Base-by-base conservation (phyloP, 768 basidiomycete genomes). In the Psilocybe sp. region DNA sequence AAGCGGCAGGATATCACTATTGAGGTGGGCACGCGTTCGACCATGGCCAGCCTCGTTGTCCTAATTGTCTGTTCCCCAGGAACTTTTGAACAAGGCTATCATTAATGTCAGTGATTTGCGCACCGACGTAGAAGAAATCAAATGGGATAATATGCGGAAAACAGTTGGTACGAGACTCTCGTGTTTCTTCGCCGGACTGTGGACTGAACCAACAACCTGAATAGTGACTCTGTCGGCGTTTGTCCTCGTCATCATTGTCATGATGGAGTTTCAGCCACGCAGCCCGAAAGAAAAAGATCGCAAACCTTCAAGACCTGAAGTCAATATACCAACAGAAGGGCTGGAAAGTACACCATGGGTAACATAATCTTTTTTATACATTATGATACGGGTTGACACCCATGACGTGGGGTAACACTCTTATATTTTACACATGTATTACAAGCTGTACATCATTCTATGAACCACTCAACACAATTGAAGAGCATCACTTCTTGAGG, bases 101-200 rank as follows among this genome's bases (percentile, higher is more conserved):
- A 81, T 92, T 43, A 76, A 69, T 43, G 69, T 92, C 41, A 88
- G 89, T 51, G 91, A 92, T 59, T 75, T 92, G 40, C 81, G 89
- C 12, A 87, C 90, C 1, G 80, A 78, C 45, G 85, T 92, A 48
- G 91, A 93, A 64, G 89, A 91, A 59, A 84, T 87, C 31, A 89
- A 85, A 61, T 93, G 92, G 91, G 81, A 90, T 58, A 93, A 90
- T 53, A 90, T 92, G 83, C 82, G 89, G 44, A 82, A 83, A 50
- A 84, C 88, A 47, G 89, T 93, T 47, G 71, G 89, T 88, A 57
- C 65, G 82, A 79, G 19, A 23, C 19, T 15, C 19, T 41, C 23
- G 33, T 23, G 33, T 28, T 14, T 47, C 4, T 14, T 34, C 16
- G 7, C 44, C 19, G 40, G 11, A 37, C 44, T 53, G 37, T 39